Evolutionary conservation across 2,329 filamentous ascomycete genomes (phyloP).

Genomic region (Coniella lustricola): DNA sequence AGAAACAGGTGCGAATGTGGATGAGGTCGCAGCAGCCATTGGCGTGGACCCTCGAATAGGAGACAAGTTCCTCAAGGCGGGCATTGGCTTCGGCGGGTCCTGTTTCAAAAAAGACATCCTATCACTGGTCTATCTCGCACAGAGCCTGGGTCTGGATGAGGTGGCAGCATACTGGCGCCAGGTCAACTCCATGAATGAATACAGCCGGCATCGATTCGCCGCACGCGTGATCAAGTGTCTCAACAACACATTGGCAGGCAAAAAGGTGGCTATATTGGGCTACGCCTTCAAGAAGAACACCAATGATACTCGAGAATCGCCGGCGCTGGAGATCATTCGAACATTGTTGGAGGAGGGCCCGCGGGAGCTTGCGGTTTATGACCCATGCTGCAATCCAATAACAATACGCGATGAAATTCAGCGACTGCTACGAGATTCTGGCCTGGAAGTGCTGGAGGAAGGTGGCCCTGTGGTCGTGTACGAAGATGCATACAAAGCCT

Average conservation of each 20-base stretch:
- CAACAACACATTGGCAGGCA: slow-evolving; percentile 60
- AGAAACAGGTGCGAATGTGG: slow-evolving; percentile 66
- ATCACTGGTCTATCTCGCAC: slow-evolving; percentile 65
- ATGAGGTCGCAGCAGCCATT: slow-evolving; percentile 60
- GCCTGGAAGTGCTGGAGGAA: slow-evolving; percentile 25
- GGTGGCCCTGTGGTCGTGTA: slow-evolving; percentile 41
- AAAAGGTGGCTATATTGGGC: slow-evolving; percentile 67
- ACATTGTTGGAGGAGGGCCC: slow-evolving; percentile 58
- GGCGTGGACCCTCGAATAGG: slow-evolving; percentile 68
- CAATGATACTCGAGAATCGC: slow-evolving; percentile 64
- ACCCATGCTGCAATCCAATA: slow-evolving; percentile 52
- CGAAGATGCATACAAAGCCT: slow-evolving; percentile 42
- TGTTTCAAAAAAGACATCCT: slow-evolving; percentile 80
- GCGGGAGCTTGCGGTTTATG: slow-evolving; percentile 59
- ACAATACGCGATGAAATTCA: slow-evolving; percentile 45
- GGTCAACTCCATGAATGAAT: slow-evolving; percentile 71
- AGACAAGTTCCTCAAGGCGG: slow-evolving; percentile 64
- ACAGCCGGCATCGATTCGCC: slow-evolving; percentile 63
- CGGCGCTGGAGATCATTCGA: slow-evolving; percentile 61
- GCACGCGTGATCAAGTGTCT: slow-evolving; percentile 58
- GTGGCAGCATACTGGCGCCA: slow-evolving; percentile 70
- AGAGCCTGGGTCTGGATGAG: slow-evolving; percentile 60
- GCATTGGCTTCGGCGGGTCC: slow-evolving; percentile 70
- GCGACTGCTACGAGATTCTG: slow-evolving; percentile 30
- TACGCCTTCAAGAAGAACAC: slow-evolving; percentile 79